A percentile compares a stretch with the other conserved stretches of the same genome.
Evolutionary conservation across 2,329 filamentous ascomycete genomes (phyloP).

Genomic region (Botrytis hyacinthi): DNA sequence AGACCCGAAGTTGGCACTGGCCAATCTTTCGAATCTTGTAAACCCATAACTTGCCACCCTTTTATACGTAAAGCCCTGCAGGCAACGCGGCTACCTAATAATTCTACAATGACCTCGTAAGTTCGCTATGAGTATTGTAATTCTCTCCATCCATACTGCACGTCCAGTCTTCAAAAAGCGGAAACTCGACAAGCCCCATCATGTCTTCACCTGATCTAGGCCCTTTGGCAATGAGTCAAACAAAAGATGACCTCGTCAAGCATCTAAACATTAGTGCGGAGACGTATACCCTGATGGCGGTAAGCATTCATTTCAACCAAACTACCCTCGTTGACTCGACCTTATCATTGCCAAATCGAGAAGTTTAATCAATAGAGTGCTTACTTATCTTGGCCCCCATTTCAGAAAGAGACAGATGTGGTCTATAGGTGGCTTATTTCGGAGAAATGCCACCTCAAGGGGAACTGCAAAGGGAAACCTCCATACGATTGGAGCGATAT

Average conservation of each 20-base stretch:
- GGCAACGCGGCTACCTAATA: constrained; percentile 9
- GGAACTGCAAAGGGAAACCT: constrained; percentile 35
- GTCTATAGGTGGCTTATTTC: constrained; percentile 37
- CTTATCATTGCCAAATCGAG: neutral
- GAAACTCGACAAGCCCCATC: neutral
- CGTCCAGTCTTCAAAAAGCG: constrained; percentile 15
- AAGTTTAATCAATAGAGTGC: constrained; percentile 23
- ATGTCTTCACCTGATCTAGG: constrained; percentile 19
- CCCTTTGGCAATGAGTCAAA: constrained; percentile 37
- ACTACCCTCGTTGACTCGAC: neutral
- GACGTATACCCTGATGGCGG: constrained; percentile 37
- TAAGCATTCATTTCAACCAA: constrained; percentile 27
- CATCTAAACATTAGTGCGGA: constrained; percentile 32
- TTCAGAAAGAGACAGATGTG: constrained; percentile 38
- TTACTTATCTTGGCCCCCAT: constrained; percentile 27
- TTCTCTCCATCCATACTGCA: constrained; percentile 11
- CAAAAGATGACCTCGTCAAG: constrained; percentile 37
- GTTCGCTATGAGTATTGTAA: constrained; percentile 8
- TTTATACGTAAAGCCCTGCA: constrained; percentile 4
- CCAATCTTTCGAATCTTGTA: neutral
- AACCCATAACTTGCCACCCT: neutral
- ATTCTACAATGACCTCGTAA: neutral
- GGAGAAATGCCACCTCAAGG: constrained; percentile 35
- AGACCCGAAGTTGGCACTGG: neutral
- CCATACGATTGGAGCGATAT: constrained; percentile 40